A percentile compares a stretch with the other conserved stretches of the same genome.
These are phyloP conservation scores for Salvia rosmarinus DNA, from an alignment of 257 asterid species.

Conservation along the genomic window DNA sequence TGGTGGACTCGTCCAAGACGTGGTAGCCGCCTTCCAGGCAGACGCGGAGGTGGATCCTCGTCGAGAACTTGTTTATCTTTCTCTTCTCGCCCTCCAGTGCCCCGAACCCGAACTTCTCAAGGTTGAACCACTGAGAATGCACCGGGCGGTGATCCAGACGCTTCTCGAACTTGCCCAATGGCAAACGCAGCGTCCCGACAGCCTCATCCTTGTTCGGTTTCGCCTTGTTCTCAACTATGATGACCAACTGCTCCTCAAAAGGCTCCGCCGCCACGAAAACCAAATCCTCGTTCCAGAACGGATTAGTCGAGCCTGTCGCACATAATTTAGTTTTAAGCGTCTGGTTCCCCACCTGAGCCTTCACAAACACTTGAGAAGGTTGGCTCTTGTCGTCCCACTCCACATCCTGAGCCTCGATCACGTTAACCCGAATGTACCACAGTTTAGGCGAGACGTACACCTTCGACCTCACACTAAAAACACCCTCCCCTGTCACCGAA, in stretches of 20 bases:
- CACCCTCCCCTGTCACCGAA: constrained; percentile 58
- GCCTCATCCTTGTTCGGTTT: constrained; percentile 51
- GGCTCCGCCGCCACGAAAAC: constrained; percentile 46
- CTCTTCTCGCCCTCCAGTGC: constrained; percentile 55
- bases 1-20: constrained; percentile 68
- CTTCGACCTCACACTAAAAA: constrained; percentile 62
- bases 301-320: constrained; percentile 13
- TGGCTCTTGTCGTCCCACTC: constrained; percentile 57
- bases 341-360: constrained; percentile 38
- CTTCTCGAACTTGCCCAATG: constrained; percentile 49
- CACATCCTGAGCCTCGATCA: constrained; percentile 74
- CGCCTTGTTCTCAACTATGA: constrained; percentile 33
- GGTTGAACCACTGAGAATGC: constrained; percentile 62
- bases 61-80: constrained; percentile 61
- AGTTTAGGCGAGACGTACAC: constrained; percentile 78
- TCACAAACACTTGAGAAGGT: constrained; percentile 50
- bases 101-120: constrained; percentile 62
- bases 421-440: constrained; percentile 68
- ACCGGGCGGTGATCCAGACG: constrained; percentile 65
- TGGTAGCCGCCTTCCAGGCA: constrained; percentile 77
- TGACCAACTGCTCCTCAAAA: constrained; percentile 37
- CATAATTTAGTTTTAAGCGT: constrained; percentile 27
- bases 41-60: constrained; percentile 57
- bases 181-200: constrained; percentile 54
- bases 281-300: constrained; percentile 45